Conservation (phyloP, 495 filamentous ascomycete genomes). For the Penicillium simplicissimum region DNA sequence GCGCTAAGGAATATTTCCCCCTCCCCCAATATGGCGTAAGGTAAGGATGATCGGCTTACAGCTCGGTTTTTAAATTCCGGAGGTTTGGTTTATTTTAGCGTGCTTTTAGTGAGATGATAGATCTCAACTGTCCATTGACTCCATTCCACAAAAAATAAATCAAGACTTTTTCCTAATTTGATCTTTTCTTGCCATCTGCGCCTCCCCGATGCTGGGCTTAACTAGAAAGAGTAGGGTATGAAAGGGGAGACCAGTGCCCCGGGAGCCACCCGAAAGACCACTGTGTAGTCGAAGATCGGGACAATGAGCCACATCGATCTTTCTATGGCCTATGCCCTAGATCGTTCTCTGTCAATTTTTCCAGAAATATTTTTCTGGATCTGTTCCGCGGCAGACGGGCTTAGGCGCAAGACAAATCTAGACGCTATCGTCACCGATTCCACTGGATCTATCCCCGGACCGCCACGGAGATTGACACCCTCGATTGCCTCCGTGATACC, state of each 20-base stretch:
- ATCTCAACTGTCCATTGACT: conserved; percentile 32
- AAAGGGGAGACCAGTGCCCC: not conserved
- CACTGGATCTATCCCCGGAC: not conserved
- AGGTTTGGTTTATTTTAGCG: conserved; percentile 42
- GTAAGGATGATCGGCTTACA: conserved; percentile 38
- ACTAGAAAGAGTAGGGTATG: not conserved
- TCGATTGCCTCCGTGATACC: conserved; percentile 11
- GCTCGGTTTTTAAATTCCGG: conserved; percentile 27
- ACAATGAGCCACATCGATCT: not conserved
- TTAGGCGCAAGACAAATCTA: not conserved
- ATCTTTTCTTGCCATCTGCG: not conserved
- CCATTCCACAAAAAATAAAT: conserved; percentile 8
- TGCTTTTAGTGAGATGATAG: conserved; percentile 47
- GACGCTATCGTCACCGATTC: not conserved
- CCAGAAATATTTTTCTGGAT: not conserved
- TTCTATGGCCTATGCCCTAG: not conserved
- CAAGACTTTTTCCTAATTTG: not conserved
- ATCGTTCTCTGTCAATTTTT: not conserved
- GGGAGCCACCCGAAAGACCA: conserved; percentile 1
- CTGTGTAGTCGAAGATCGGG: not conserved
- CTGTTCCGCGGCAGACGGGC: not conserved
- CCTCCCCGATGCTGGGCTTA: not conserved
- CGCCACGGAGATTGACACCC: conserved; percentile 10
- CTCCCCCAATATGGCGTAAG: conserved; percentile 31
- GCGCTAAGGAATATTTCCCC: conserved; percentile 33